Percentiles rank a stretch among this genome's conserved stretches.
Evolutionary conservation across 208 protist species (phyloP).

Genomic region (Lotmaria passim): DNA sequence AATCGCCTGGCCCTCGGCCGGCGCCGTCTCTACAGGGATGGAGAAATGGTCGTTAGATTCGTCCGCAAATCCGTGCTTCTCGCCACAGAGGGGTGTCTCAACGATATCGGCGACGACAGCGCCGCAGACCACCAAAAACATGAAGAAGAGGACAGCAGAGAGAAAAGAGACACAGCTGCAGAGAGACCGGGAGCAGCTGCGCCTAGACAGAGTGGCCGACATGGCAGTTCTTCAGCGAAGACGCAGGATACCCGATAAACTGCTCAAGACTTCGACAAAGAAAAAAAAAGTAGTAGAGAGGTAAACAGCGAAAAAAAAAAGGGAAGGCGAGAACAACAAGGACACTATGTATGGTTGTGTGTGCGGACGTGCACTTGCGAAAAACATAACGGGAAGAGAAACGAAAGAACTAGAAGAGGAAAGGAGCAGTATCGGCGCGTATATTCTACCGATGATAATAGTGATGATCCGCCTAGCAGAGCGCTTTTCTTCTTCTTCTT

Average conservation of each 20-base stretch:
- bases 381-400: slow-evolving; percentile 14
- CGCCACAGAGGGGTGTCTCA: slow-evolving; percentile 47
- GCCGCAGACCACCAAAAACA: too few relatives aligned
- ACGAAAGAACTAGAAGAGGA: slow-evolving; percentile 6
- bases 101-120: slow-evolving; percentile 5
- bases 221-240: background rate
- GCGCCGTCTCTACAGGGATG: slow-evolving; percentile 51
- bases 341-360: background rate
- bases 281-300: background rate
- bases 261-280: too few relatives aligned
- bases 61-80: slow-evolving; percentile 75
- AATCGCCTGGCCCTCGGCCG: slow-evolving; percentile 49
- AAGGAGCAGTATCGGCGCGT: background rate
- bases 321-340: too few relatives aligned
- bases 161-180: background rate
- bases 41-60: slow-evolving; percentile 66
- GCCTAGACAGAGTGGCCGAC: background rate
- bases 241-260: too few relatives aligned
- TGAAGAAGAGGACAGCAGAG: background rate
- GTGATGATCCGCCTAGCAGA: too few relatives aligned
- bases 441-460: too few relatives aligned
- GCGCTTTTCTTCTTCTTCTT: too few relatives aligned
- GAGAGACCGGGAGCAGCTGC: background rate
- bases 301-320: background rate
- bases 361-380: background rate